A percentile compares a stretch with the other conserved stretches of the same genome.
Conservation (phyloP, 1,139 yeast genomes). For the Torulaspora pretoriensis region DNA sequence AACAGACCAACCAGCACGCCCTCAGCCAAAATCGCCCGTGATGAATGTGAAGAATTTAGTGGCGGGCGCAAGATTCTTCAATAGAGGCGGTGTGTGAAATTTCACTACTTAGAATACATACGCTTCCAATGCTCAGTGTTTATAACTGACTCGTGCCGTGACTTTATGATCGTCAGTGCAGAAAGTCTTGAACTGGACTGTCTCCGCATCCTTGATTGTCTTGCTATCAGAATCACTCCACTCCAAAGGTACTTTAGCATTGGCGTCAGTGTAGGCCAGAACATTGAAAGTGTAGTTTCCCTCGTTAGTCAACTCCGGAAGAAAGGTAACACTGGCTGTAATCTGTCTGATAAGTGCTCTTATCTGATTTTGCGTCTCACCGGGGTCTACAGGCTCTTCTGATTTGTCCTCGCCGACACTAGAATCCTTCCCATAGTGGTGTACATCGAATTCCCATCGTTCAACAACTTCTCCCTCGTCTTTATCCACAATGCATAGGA, state of each 20-base stretch:
- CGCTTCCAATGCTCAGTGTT: constrained; percentile 14
- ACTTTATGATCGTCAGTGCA: constrained; percentile 66
- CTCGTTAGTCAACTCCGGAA: constrained; percentile 63
- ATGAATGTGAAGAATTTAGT: constrained; percentile 23
- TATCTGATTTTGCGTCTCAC: constrained; percentile 65
- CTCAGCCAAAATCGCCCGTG: constrained; percentile 13
- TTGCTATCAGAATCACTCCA: constrained; percentile 81
- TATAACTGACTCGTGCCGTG: constrained; percentile 75
- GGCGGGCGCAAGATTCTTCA: constrained; percentile 23
- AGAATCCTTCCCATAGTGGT: constrained; percentile 43
- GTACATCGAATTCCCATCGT: constrained; percentile 76
- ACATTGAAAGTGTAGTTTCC: constrained; percentile 80
- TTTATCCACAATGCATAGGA: constrained; percentile 66
- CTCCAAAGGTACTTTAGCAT: constrained; percentile 68
- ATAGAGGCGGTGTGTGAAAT: constrained; percentile 12
- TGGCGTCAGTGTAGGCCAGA: constrained; percentile 75
- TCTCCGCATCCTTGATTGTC: constrained; percentile 52
- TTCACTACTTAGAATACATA: background rate
- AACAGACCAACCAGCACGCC: constrained; percentile 12
- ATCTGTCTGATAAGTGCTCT: constrained; percentile 85
- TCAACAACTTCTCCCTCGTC: constrained; percentile 68
- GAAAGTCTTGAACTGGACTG: constrained; percentile 67
- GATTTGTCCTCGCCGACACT: constrained; percentile 13
- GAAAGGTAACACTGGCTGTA: constrained; percentile 80
- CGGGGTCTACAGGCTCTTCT: constrained; percentile 22